Evolutionary conservation across 2,329 filamentous ascomycete species (phyloP).

Genomic region (Spiromastix sp.): DNA sequence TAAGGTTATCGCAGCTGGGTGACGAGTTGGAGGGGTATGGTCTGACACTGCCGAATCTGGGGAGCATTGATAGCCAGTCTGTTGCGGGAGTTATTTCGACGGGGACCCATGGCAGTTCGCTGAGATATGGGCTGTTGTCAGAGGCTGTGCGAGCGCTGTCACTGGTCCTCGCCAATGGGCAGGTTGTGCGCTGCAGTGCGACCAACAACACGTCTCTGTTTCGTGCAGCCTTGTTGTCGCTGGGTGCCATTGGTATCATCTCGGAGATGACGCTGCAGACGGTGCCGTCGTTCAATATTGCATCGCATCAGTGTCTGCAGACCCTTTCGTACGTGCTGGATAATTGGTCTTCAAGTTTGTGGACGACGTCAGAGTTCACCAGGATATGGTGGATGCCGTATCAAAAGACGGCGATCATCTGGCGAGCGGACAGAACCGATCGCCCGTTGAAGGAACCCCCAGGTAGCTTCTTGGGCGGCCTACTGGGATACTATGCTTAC

Average conservation of each 20-base stretch:
- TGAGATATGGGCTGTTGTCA: conserved; percentile 73
- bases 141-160: conserved; percentile 65
- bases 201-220: conserved; percentile 68
- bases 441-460: conserved; percentile 50
- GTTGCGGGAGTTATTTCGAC: conserved; percentile 88
- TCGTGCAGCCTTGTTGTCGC: conserved; percentile 72
- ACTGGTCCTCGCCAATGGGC: conserved; percentile 73
- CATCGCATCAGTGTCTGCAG: conserved; percentile 74
- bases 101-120: conserved; percentile 82
- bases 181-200: conserved; percentile 57
- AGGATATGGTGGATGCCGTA: conserved; percentile 98
- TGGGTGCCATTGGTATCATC: conserved; percentile 85
- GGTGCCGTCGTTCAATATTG: conserved; percentile 69
- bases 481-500: conserved; percentile 78
- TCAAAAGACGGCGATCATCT: conserved; percentile 75
- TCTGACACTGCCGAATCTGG: conserved; percentile 80
- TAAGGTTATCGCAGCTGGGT: conserved; percentile 66
- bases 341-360: conserved; percentile 63
- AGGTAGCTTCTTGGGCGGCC: conserved; percentile 68
- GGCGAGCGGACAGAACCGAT: conserved; percentile 72
- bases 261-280: conserved; percentile 80
- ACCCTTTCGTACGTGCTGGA: conserved; percentile 57
- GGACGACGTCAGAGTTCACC: conserved; percentile 79
- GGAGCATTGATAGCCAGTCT: conserved; percentile 90
- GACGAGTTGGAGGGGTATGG: conserved; percentile 62